Evolutionary conservation across 257 asterid genomes (phyloP).

Genomic region (Jacaranda copaia): DNA sequence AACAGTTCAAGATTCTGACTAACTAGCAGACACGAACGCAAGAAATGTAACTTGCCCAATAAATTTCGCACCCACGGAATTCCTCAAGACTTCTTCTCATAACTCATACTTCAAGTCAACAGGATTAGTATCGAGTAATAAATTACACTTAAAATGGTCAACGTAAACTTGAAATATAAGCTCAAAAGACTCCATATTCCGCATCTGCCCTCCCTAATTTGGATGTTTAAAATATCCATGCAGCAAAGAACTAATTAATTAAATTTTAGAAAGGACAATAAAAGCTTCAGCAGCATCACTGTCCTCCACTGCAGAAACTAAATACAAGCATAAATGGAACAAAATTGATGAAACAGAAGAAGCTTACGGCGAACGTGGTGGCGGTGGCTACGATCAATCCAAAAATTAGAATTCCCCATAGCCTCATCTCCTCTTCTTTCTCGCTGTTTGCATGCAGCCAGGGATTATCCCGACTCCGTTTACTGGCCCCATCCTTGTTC

Average conservation of each 20-base stretch:
- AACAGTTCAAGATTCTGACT: no score
- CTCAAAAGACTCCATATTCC: not conserved
- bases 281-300: conserved; percentile 5
- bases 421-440: conserved; percentile 48
- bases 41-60: no score
- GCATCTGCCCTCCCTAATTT: not conserved
- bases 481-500: conserved; percentile 43
- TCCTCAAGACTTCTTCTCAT: no score
- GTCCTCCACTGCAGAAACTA: not conserved
- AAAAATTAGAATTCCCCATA: conserved; percentile 61
- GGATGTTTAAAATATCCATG: not conserved
- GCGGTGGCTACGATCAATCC: conserved; percentile 83
- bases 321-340: not conserved
- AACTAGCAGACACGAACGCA: no score
- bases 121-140: not conserved
- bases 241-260: not conserved
- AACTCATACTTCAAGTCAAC: no score
- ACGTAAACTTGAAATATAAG: not conserved
- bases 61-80: no score
- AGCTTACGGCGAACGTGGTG: conserved; percentile 68
- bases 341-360: conserved; percentile 3
- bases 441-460: conserved; percentile 38
- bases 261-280: not conserved
- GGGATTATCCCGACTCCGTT: conserved; percentile 39
- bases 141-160: not conserved